These are phyloP conservation scores for Colletotrichum limetticola DNA, from an alignment of 2,329 filamentous ascomycete species.

Conservation along the genomic window DNA sequence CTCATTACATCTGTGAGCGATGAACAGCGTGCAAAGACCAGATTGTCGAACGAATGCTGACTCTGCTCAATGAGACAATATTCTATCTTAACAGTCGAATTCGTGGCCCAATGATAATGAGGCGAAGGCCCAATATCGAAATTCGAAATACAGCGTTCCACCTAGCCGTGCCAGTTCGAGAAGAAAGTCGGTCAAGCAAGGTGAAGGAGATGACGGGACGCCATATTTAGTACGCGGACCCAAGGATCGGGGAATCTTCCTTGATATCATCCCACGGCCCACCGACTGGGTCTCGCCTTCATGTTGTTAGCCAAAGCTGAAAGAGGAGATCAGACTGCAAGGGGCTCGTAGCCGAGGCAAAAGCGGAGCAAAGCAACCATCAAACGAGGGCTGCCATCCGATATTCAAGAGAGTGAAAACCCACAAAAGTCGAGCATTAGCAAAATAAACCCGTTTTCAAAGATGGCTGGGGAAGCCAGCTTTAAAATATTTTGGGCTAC, in stretches of 20 bases:
- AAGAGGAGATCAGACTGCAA: background rate
- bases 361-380: background rate
- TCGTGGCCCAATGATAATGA: background rate
- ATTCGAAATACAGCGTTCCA: background rate
- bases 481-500: too few relatives aligned
- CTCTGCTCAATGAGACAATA: background rate
- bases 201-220: slow-evolving; percentile 17
- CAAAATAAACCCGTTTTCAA: background rate
- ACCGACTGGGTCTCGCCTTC: too few relatives aligned
- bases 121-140: slow-evolving; percentile 3
- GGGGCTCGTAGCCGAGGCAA: slow-evolving; percentile 1
- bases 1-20: background rate
- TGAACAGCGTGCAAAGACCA: background rate
- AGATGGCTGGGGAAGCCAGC: too few relatives aligned
- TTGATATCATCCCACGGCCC: background rate
- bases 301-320: background rate
- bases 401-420: background rate
- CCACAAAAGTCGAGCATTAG: background rate
- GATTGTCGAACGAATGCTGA: background rate
- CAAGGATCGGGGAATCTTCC: slow-evolving; percentile 5
- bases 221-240: slow-evolving; percentile 6
- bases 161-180: background rate
- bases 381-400: slow-evolving; percentile 4
- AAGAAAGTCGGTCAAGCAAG: background rate
- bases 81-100: background rate